phyloP scores from a whole-genome alignment of 139 green algal genomes.

The Haematococcus lacustris region DNA sequence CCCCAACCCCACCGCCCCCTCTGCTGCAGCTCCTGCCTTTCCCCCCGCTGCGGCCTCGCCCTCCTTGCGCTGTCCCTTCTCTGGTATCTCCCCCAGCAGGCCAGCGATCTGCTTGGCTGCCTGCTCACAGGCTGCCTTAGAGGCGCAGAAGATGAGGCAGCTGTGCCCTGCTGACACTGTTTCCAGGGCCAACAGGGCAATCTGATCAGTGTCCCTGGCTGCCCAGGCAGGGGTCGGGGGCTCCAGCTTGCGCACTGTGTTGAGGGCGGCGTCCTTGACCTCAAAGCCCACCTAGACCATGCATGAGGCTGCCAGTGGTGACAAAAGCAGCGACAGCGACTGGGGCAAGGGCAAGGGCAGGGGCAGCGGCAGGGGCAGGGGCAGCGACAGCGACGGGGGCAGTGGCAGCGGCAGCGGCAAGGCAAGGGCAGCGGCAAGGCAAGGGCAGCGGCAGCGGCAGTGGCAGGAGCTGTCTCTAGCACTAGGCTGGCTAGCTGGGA shows the following conservation, averaged over 20 bases:
- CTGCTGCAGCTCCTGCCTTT: too few relatives aligned
- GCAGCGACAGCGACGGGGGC: constrained; percentile 4
- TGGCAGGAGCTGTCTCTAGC: neutral
- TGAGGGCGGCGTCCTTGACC: constrained; percentile 27
- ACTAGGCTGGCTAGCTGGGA: too few relatives aligned
- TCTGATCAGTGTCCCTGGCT: neutral
- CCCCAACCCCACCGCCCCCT: too few relatives aligned
- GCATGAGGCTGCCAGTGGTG: neutral
- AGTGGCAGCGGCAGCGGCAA: too few relatives aligned
- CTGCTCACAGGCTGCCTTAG: neutral
- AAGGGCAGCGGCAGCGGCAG: too few relatives aligned
- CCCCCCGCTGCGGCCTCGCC: too few relatives aligned
- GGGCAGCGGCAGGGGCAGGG: too few relatives aligned
- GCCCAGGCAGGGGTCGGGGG: neutral
- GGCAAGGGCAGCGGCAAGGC: too few relatives aligned
- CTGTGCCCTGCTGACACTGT: neutral
- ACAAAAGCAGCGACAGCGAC: too few relatives aligned
- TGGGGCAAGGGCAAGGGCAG: too few relatives aligned
- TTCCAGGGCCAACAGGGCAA: neutral
- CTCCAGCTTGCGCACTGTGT: neutral
- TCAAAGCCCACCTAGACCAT: constrained; percentile 15
- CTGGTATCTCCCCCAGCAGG: constrained; percentile 28
- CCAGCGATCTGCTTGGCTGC: neutral
- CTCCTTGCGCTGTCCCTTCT: too few relatives aligned
- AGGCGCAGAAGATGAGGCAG: neutral